Percentiles rank a stretch among this genome's conserved stretches.
Evolutionary conservation across 306 rosid genomes (phyloP).

Genomic region (Vachellia collinsii): DNA sequence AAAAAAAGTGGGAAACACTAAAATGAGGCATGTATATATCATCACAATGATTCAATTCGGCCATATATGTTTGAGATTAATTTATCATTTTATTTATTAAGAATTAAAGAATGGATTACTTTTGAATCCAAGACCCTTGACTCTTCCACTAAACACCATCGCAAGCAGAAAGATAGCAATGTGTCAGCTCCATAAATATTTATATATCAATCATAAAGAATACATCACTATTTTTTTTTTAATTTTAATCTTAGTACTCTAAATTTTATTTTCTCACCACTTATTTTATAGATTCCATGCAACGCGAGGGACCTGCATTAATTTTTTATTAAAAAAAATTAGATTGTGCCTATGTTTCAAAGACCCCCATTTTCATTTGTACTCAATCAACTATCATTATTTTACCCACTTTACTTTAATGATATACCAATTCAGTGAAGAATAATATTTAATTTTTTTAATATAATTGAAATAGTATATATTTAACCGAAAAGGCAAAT

Average conservation of each 20-base stretch:
- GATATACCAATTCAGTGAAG: not conserved
- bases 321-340: not conserved
- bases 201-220: not conserved
- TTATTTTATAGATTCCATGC: too few relatives aligned
- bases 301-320: not conserved
- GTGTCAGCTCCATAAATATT: constrained; percentile 41
- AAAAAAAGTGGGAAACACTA: too few relatives aligned
- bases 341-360: not conserved
- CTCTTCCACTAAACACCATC: constrained; percentile 70
- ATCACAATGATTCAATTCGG: constrained; percentile 21
- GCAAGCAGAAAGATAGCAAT: constrained; percentile 36
- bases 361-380: not conserved
- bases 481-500: not conserved
- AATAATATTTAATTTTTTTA: not conserved
- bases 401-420: not conserved
- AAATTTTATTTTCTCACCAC: too few relatives aligned
- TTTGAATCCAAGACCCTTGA: constrained; percentile 62
- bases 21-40: too few relatives aligned
- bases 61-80: constrained; percentile 10
- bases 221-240: not conserved
- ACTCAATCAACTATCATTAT: not conserved
- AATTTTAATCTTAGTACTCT: not conserved
- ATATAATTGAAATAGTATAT: not conserved
- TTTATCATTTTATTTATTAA: constrained; percentile 32
- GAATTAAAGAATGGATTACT: constrained; percentile 53